Evolutionary conservation across 2,329 filamentous ascomycete species (phyloP).

Genomic region (Cercospora sp.): DNA sequence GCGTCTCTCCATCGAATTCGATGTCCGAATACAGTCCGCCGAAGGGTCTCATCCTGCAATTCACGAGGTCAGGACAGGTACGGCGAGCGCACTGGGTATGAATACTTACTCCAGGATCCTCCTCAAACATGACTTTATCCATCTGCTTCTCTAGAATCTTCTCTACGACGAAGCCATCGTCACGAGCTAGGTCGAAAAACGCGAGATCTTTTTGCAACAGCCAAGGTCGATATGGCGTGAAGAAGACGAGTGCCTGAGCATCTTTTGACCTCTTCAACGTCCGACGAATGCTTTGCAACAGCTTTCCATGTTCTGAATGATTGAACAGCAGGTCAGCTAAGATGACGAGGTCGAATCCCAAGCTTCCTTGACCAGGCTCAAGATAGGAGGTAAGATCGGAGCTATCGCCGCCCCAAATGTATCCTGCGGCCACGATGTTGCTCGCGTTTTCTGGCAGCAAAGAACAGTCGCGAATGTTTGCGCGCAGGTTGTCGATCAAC

Average conservation of each 20-base stretch:
- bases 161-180: slow-evolving; percentile 71
- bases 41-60: slow-evolving; percentile 67
- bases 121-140: slow-evolving; percentile 85
- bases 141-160: slow-evolving; percentile 79
- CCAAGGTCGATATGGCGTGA: slow-evolving; percentile 93
- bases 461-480: slow-evolving; percentile 67
- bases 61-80: neutral
- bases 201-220: slow-evolving; percentile 77
- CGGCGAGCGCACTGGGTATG: neutral
- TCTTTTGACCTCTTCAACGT: slow-evolving; percentile 60
- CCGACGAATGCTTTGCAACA: slow-evolving; percentile 69
- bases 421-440: slow-evolving; percentile 58
- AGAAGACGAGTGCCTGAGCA: slow-evolving; percentile 79
- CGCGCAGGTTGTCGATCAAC: slow-evolving; percentile 74
- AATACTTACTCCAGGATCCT: slow-evolving; percentile 70
- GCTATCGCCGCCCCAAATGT: slow-evolving; percentile 76
- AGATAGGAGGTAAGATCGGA: slow-evolving; percentile 61
- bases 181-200: slow-evolving; percentile 77
- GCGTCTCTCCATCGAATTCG: slow-evolving; percentile 61
- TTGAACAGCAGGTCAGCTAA: slow-evolving; percentile 89
- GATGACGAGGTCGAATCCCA: slow-evolving; percentile 75
- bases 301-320: slow-evolving; percentile 78
- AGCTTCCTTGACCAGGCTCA: slow-evolving; percentile 37
- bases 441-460: slow-evolving; percentile 40
- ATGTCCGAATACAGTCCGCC: slow-evolving; percentile 81